Conservation (phyloP, 768 basidiomycete species). For the Pisolithus microcarpus region DNA sequence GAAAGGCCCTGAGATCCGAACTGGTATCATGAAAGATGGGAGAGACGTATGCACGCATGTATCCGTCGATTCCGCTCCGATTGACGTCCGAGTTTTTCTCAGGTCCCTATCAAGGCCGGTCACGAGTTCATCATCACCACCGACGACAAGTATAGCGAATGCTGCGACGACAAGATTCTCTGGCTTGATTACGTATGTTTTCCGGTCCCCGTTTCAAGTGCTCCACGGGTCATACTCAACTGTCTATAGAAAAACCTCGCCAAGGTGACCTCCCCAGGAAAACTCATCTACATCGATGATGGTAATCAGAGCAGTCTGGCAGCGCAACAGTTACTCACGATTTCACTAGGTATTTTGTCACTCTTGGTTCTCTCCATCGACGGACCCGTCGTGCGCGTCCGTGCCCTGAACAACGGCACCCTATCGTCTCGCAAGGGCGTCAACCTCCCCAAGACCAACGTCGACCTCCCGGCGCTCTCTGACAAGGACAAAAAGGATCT, state of each 20-base stretch:
- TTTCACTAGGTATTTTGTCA: slow-evolving; percentile 61
- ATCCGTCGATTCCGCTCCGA: background rate
- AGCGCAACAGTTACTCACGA: slow-evolving; percentile 3
- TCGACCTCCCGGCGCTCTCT: slow-evolving; percentile 95
- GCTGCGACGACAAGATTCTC: slow-evolving; percentile 76
- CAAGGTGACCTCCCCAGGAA: slow-evolving; percentile 95
- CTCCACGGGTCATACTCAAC: background rate
- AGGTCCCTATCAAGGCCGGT: slow-evolving; percentile 82
- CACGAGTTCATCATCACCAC: slow-evolving; percentile 91
- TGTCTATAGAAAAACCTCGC: slow-evolving; percentile 69
- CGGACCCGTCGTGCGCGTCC: slow-evolving; percentile 72
- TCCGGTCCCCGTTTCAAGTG: background rate
- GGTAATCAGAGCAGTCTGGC: slow-evolving; percentile 37
- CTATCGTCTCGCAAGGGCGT: slow-evolving; percentile 98
- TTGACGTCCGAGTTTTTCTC: slow-evolving; percentile 5
- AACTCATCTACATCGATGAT: slow-evolving; percentile 96
- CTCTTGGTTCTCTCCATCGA: slow-evolving; percentile 90
- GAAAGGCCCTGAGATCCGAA: slow-evolving; percentile 99
- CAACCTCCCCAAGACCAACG: slow-evolving; percentile 96
- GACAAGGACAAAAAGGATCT: slow-evolving; percentile 98
- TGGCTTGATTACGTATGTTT: slow-evolving; percentile 88
- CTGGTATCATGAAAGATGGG: slow-evolving; percentile 83
- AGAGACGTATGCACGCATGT: slow-evolving; percentile 59
- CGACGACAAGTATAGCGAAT: slow-evolving; percentile 72
- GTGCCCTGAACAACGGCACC: slow-evolving; percentile 82